Percentiles rank a stretch among this genome's conserved stretches.
phyloP scores from a whole-genome alignment of 768 basidiomycete species.

The Suillus variegatus region DNA sequence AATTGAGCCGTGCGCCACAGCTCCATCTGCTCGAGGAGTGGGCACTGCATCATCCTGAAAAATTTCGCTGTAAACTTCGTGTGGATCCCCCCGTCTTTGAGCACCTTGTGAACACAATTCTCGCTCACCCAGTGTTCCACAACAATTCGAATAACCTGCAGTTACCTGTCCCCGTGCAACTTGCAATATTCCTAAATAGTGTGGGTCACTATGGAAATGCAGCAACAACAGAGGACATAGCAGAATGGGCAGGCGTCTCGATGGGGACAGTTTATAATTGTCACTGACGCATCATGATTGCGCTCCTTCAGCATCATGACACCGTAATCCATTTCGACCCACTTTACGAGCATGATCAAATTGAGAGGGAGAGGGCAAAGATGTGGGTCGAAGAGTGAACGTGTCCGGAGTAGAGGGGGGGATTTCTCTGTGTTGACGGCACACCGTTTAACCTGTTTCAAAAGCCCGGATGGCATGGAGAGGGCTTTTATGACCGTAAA shows the following conservation, averaged over 20 bases:
- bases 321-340: conserved; percentile 9
- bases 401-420: conserved; percentile 5
- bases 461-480: conserved; percentile 20
- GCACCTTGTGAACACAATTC: conserved; percentile 17
- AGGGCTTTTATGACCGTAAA: conserved; percentile 16
- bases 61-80: conserved; percentile 29
- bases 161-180: conserved; percentile 26
- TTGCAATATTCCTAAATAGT: conserved; percentile 33
- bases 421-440: conserved; percentile 17
- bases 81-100: conserved; percentile 28
- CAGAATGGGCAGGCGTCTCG: conserved; percentile 19
- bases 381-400: not conserved
- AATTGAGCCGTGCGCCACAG: conserved; percentile 6
- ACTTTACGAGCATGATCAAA: not conserved
- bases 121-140: conserved; percentile 28
- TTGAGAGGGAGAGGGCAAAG: conserved; percentile 5
- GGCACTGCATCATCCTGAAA: conserved; percentile 15
- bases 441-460: conserved; percentile 20
- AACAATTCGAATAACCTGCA: conserved; percentile 24
- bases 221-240: conserved; percentile 19
- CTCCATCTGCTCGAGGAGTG: conserved; percentile 15
- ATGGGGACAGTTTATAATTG: conserved; percentile 22
- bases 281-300: conserved; percentile 17
- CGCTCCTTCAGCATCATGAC: conserved; percentile 17
- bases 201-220: conserved; percentile 18